Base-by-base conservation (phyloP, 306 rosid genomes). In the Pterocarpus santalinus region DNA sequence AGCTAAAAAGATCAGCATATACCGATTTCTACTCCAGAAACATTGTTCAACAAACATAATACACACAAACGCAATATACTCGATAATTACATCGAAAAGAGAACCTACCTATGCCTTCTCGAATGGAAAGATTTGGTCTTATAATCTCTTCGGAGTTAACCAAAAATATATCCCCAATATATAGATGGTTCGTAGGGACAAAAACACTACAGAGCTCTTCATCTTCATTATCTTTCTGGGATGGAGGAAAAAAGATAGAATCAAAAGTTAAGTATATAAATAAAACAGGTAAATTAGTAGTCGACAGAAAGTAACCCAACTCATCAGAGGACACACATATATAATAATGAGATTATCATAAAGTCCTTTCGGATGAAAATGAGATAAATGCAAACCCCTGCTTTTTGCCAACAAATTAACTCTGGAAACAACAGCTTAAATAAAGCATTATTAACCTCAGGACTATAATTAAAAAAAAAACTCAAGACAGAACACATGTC, bases 201-300 rank as follows among this genome's bases (percentile, higher is more conserved):
- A 91, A 94, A 73, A 94, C 98, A 75, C 98, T 91, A 33, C 98
- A 94, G 35, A 94, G 85, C 87, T 94, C 98, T 79, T 94, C 98
- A 58, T 94, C 97, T 87, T 90, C 95, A 28, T 89, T 83, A 46
- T 90, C 95, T 85, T 86, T 88, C 97, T 94, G 92, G 10, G 60
- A 56, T 41, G 13, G 60, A 69, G 43, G 28, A 68, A 79, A 82
- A 66, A 28, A 55, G 34, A 66, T 53, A 32, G 39, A 36, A 80
- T 73, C 47, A 60, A 72, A 73, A 65, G 12, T 44, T 71, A 62
- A 72, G 69, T 49, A 13, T 22, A 82, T 17, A 65, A 28, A 75
- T 17, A 46, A 77, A 80, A 52, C 61, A 47, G 33, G 22, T n/a
- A 30, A 10, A 80, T 30, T 14, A 76, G 73, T 52, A 53, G 36